Conservation (phyloP, 768 basidiomycete genomes). For the Phallus indusiatus region DNA sequence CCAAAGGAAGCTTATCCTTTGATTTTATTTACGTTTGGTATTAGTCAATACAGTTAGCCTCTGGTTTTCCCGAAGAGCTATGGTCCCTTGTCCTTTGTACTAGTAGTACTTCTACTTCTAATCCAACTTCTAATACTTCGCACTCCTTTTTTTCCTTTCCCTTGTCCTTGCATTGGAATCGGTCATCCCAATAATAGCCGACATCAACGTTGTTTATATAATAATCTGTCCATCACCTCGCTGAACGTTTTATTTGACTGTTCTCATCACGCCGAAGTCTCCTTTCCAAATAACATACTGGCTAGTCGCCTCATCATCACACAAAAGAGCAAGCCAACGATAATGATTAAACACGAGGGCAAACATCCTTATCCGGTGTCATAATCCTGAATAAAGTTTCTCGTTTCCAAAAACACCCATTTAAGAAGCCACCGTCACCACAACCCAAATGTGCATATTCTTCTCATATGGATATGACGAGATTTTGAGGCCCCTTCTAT, state of each 20-base stretch:
- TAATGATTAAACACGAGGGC: background rate
- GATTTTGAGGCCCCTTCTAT: background rate
- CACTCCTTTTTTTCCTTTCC: background rate
- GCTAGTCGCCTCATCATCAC: background rate
- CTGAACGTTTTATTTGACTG: background rate
- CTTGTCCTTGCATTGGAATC: background rate
- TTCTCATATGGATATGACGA: background rate
- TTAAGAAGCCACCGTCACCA: background rate
- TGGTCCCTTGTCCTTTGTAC: no score
- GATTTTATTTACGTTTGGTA: no score
- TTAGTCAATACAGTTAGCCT: no score
- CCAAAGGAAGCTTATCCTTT: no score
- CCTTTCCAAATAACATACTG: background rate
- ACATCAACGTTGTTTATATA: background rate
- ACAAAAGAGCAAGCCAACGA: background rate
- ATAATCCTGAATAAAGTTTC: background rate
- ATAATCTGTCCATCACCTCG: background rate
- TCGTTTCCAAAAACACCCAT: background rate
- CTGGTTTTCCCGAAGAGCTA: no score
- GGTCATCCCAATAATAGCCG: background rate
- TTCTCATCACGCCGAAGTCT: background rate
- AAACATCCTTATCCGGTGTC: background rate
- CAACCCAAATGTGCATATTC: background rate
- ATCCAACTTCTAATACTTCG: no score
- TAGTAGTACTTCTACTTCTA: no score